Conservation (phyloP, 2,329 filamentous ascomycete species). For the Phialocephala subalpina region DNA sequence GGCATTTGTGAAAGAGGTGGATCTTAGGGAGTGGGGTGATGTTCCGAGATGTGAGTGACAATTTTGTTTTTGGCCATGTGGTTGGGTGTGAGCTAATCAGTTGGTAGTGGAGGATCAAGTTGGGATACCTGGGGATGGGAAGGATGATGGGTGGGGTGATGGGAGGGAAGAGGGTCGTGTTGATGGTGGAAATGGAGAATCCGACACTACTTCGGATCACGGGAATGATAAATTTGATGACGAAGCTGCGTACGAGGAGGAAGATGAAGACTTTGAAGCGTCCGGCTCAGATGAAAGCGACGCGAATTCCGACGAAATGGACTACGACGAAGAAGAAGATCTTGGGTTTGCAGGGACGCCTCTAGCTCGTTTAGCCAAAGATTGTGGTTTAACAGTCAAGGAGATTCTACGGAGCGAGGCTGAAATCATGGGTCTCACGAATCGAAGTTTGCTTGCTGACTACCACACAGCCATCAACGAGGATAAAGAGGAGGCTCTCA, state of each 20-base stretch:
- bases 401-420: background rate
- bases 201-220: background rate
- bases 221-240: background rate
- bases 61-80: background rate
- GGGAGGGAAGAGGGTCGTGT: background rate
- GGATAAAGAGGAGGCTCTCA: constrained; percentile 6
- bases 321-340: background rate
- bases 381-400: background rate
- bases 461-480: constrained; percentile 13
- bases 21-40: constrained; percentile 27
- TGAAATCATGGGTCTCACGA: background rate
- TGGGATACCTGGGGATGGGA: background rate
- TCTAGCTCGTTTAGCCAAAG: background rate
- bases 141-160: background rate
- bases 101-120: constrained; percentile 22
- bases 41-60: constrained; percentile 5
- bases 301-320: background rate
- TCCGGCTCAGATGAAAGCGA: background rate
- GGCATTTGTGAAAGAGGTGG: constrained; percentile 22
- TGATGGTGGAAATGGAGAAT: background rate
- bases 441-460: background rate
- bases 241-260: background rate
- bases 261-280: background rate
- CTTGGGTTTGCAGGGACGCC: background rate
- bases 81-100: background rate